Conservation (phyloP, 305 asterid species). For the Fraxinus dipetala region DNA sequence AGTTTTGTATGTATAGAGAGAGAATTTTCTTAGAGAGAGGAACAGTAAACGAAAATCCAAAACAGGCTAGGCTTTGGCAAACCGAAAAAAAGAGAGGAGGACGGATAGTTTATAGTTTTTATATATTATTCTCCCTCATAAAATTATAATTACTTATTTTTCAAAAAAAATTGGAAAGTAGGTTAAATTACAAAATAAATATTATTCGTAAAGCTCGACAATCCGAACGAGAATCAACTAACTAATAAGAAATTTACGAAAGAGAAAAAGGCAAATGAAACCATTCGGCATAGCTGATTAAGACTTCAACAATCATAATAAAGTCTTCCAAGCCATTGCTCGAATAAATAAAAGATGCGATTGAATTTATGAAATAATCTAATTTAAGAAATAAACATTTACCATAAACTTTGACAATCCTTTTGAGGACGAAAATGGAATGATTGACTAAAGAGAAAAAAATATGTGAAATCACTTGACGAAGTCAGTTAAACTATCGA, state of each 20-base stretch:
- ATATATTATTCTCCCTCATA: background rate
- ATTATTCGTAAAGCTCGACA: background rate
- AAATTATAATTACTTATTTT: conserved; percentile 2
- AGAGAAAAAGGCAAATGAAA: background rate
- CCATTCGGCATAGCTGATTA: background rate
- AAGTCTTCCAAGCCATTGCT: background rate
- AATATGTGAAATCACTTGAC: background rate
- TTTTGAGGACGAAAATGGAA: background rate
- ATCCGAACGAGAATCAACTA: background rate
- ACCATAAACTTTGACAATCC: background rate
- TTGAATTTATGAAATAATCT: background rate
- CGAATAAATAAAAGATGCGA: background rate
- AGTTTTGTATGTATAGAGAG: conserved; percentile 26
- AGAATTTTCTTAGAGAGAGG: conserved; percentile 19
- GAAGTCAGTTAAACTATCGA: background rate
- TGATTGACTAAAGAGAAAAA: background rate
- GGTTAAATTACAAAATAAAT: background rate
- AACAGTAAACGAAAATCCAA: conserved; percentile 46
- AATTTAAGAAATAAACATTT: background rate
- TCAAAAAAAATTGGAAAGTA: background rate
- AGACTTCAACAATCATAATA: background rate
- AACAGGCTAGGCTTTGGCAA: conserved; percentile 40
- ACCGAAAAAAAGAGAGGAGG: conserved; percentile 43
- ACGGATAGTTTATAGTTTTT: conserved; percentile 36
- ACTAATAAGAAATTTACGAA: background rate